These are phyloP conservation scores for Plasmodium fragile DNA, from an alignment of 169 alveolate genomes.

Conservation along the genomic window DNA sequence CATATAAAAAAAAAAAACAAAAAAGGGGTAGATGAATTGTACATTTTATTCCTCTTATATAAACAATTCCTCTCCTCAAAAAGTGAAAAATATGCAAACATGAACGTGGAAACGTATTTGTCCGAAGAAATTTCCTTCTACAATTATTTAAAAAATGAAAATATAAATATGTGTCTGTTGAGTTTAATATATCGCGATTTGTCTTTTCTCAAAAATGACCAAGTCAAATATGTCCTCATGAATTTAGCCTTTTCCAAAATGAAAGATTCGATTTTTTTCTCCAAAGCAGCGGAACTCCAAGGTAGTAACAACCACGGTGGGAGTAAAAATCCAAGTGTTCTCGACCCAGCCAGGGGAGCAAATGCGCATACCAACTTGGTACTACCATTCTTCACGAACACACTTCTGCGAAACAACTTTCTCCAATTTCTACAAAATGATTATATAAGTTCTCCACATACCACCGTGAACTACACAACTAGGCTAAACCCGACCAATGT, in stretches of 20 bases:
- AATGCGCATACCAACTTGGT: neutral
- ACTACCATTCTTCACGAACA: slow-evolving; percentile 14
- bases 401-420: slow-evolving; percentile 49
- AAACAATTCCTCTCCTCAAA: slow-evolving; percentile 55
- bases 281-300: neutral
- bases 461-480: slow-evolving; percentile 6
- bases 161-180: slow-evolving; percentile 68
- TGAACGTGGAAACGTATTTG: slow-evolving; percentile 29
- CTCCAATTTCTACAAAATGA: slow-evolving; percentile 25
- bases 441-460: neutral
- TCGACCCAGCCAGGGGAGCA: neutral
- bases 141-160: slow-evolving; percentile 71
- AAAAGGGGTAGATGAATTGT: slow-evolving; percentile 47
- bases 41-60: slow-evolving; percentile 47
- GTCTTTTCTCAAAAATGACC: slow-evolving; percentile 53
- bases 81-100: slow-evolving; percentile 26
- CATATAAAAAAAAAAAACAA: slow-evolving; percentile 28
- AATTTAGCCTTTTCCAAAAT: slow-evolving; percentile 70
- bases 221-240: slow-evolving; percentile 56
- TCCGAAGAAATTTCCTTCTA: slow-evolving; percentile 65
- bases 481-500: slow-evolving; percentile 10
- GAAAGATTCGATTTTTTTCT: slow-evolving; percentile 14
- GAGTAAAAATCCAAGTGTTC: neutral
- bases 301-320: neutral
- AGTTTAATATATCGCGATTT: slow-evolving; percentile 76